Percentiles rank a stretch among this genome's conserved stretches.
Evolutionary conservation across 2,329 filamentous ascomycete genomes (phyloP).

Genomic region (Leptographium wingfieldii): DNA sequence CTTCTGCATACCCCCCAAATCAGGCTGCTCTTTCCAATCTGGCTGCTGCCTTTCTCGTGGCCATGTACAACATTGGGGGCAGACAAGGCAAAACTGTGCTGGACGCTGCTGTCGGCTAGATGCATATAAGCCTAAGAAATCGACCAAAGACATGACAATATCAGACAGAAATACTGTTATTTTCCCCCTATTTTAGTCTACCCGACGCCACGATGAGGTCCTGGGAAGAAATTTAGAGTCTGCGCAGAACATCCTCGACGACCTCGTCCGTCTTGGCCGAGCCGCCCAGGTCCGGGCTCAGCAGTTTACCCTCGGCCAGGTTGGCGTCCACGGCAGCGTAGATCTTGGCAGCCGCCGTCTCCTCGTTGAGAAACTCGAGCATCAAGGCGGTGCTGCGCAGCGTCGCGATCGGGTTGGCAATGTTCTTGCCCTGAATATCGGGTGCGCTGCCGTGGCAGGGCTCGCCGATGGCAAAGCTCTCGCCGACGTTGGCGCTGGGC

Average conservation of each 20-base stretch:
- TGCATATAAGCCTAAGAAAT: too few species aligned
- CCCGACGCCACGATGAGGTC: background rate
- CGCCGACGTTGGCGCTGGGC: conserved; percentile 87
- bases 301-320: conserved; percentile 65
- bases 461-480: conserved; percentile 91
- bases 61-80: too few species aligned
- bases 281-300: conserved; percentile 86
- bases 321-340: conserved; percentile 88
- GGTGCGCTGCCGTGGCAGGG: conserved; percentile 94
- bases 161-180: background rate
- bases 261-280: conserved; percentile 78
- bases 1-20: too few species aligned
- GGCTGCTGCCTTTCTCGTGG: too few species aligned
- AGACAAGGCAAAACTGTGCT: too few species aligned
- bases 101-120: too few species aligned
- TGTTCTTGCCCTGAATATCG: conserved; percentile 83
- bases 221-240: conserved; percentile 43
- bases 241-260: conserved; percentile 71
- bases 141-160: background rate
- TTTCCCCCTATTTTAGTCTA: background rate
- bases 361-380: conserved; percentile 89
- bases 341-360: conserved; percentile 75
- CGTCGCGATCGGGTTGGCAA: conserved; percentile 95
- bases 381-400: conserved; percentile 83
- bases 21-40: too few species aligned